Percentiles rank a stretch among this genome's conserved stretches.
Evolutionary conservation across 495 filamentous ascomycete genomes (phyloP).

Genomic region (Neurospora tetrasperma): DNA sequence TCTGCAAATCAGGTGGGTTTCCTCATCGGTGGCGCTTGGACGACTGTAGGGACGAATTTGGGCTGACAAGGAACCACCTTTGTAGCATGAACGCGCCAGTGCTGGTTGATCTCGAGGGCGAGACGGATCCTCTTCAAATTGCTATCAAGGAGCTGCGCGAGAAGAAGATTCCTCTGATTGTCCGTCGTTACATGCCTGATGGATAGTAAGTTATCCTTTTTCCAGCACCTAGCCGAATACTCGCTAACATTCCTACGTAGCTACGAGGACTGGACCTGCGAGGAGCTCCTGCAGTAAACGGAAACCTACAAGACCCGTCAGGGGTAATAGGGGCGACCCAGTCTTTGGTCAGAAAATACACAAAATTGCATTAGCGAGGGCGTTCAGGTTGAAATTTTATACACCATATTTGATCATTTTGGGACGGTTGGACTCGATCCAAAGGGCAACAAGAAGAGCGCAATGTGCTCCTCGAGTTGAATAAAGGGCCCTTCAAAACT

Average conservation of each 20-base stretch:
- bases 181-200: conserved; percentile 90
- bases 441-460: not conserved
- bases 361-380: conserved; percentile 25
- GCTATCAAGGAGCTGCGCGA: conserved; percentile 93
- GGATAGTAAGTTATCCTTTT: conserved; percentile 64
- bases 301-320: not conserved
- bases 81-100: conserved; percentile 94
- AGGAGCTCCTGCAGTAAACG: conserved; percentile 62
- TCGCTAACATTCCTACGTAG: conserved; percentile 31
- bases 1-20: conserved; percentile 77
- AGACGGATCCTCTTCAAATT: conserved; percentile 95
- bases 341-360: conserved; percentile 1
- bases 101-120: conserved; percentile 90
- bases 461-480: not conserved
- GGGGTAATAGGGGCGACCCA: not conserved
- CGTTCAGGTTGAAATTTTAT: conserved; percentile 13
- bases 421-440: not conserved
- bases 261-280: conserved; percentile 99
- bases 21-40: not conserved
- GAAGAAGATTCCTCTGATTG: conserved; percentile 96
- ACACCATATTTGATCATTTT: not conserved
- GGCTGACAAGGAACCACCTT: conserved; percentile 1
- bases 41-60: not conserved
- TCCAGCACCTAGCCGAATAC: conserved; percentile 9
- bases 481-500: not conserved